Base-by-base conservation (phyloP, 2,329 filamentous ascomycete genomes). In the Penicillium concentricum region DNA sequence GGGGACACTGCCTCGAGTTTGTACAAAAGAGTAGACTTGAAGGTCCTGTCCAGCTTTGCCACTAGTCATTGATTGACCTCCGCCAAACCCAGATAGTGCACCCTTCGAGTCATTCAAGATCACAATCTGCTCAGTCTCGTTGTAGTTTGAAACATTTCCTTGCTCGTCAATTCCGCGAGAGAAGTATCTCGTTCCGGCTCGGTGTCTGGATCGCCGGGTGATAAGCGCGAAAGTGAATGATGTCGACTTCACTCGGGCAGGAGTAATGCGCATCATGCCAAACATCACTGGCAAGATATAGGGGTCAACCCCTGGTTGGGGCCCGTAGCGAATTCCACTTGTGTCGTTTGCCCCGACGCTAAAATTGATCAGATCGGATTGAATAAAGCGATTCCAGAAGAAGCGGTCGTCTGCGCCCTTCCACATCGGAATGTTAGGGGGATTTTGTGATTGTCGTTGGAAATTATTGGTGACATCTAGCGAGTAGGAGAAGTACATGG, bases 401-500 rank as follows among this genome's bases (percentile, higher is more conserved):
- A 99, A 99, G 62, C 94, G 91, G 72, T 97, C 92, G 74, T 99
- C 94, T 61, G 93, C 88, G 65, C 92, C 83, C 80, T 89, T 88
- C 94, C 94, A 99, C 56, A 97, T 77, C 13, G 94, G 92, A 54
- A 83, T 79, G 16, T 84, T 83, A 54, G 80, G 78, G 72, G 96
- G 86, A 62, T 86, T 81, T 64, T 92, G 86, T 4, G 92, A 87
- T 73, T 97, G 94, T 62, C 94, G 87, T 78, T 99, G 94, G 79
- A 97, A 96, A 72, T 86, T 92, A 80, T 96, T 99, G 66, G 94
- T 99, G 62, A 99, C 84, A 76, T 99, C 94, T 73, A 96, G 86
- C 9, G 92, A 93, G 80, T 99, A 99, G 56, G 94, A 97, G 71
- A 97, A 99, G 82, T 96, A 97, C 88, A 97, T 92, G 9, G 93